These are phyloP conservation scores for Fusarium sulawesiense DNA, from an alignment of 2,329 filamentous ascomycete genomes.

Conservation along the genomic window DNA sequence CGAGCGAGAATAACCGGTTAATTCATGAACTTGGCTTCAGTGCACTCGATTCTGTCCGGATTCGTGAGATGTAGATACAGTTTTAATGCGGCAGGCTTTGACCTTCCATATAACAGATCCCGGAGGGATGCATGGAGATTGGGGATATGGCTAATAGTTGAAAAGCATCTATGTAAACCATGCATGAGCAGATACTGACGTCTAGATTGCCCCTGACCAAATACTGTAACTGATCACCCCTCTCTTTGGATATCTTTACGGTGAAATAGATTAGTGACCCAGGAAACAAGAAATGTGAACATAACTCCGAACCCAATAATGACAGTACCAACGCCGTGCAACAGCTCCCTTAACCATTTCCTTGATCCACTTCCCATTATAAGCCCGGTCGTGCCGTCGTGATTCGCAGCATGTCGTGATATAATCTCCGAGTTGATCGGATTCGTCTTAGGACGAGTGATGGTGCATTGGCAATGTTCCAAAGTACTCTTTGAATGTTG, in stretches of 20 bases:
- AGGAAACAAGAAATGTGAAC: constrained; percentile 2
- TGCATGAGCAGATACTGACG: neutral
- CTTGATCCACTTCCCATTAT: neutral
- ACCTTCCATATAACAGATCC: neutral
- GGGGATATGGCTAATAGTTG: constrained; percentile 6
- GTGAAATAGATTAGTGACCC: neutral
- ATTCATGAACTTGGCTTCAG: neutral
- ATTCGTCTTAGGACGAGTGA: neutral
- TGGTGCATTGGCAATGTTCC: constrained; percentile 22
- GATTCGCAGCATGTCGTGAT: neutral
- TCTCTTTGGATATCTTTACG: constrained; percentile 21
- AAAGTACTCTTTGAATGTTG: constrained; percentile 45
- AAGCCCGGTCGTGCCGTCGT: neutral
- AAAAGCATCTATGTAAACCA: constrained; percentile 3
- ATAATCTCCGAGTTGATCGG: neutral
- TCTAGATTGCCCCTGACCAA: constrained; percentile 3
- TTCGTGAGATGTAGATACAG: neutral
- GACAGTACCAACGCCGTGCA: constrained; percentile 31
- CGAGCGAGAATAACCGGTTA: neutral
- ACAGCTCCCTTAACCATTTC: constrained; percentile 1
- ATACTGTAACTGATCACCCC: neutral
- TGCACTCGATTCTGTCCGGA: neutral
- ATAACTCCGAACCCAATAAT: constrained; percentile 15
- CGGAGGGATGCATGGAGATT: neutral
- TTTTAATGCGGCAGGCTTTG: neutral